Conservation (phyloP, 768 basidiomycete species). For the Rhizopogon sp. region DNA sequence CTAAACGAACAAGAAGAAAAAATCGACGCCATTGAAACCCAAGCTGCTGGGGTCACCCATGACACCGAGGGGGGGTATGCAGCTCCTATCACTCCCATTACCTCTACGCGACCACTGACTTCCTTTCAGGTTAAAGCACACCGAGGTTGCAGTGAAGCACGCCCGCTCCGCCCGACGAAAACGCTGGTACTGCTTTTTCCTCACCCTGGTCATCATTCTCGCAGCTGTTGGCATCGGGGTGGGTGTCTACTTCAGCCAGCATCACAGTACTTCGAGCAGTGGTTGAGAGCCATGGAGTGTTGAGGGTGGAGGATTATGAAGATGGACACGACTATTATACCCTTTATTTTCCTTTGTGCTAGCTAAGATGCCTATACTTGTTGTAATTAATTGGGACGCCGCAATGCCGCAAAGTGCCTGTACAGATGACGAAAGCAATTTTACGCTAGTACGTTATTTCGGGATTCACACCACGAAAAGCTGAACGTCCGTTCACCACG, state of each 20-base stretch:
- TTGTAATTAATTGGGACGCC: background rate
- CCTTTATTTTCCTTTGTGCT: background rate
- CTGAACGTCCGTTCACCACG: background rate
- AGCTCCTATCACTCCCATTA: background rate
- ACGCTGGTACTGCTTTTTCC: conserved; percentile 82
- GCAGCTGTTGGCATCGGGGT: conserved; percentile 32
- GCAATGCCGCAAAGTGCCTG: background rate
- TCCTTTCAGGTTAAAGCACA: conserved; percentile 48
- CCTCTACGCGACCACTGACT: background rate
- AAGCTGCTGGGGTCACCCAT: conserved; percentile 55
- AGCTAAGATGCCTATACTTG: background rate
- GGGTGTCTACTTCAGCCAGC: conserved; percentile 22
- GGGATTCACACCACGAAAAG: background rate
- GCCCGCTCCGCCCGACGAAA: conserved; percentile 71
- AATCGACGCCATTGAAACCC: conserved; percentile 57
- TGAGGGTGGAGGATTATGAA: background rate
- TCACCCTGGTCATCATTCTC: conserved; percentile 54
- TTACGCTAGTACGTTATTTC: background rate
- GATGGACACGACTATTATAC: background rate
- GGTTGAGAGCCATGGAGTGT: background rate
- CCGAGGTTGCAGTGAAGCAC: conserved; percentile 60
- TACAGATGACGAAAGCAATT: background rate
- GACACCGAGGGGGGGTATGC: conserved; percentile 72
- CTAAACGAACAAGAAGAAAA: conserved; percentile 79
- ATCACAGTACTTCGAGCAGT: conserved; percentile 2